Base-by-base conservation (phyloP, 306 rosid genomes). In the Quercus dentata region DNA sequence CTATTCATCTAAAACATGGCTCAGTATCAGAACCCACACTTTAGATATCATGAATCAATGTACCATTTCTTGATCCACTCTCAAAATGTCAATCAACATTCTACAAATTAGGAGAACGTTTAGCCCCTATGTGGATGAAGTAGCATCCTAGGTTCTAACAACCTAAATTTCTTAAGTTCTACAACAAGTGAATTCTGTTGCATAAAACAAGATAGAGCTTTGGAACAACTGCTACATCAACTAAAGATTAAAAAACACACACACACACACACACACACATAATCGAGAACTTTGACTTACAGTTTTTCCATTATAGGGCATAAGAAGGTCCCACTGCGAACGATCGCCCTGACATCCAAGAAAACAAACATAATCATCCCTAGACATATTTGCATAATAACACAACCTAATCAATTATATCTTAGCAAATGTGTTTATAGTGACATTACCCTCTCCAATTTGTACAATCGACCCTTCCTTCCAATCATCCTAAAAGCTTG, bases 361-460 rank as follows among this genome's bases (percentile, higher is more conserved):
- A 56, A 63, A n/a, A 67, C 78, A 85, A 64, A 83, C 58, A 51
- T 10, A 54, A 54, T 65, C 79, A 73, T 20, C 17, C 35, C 11
- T 19, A 69, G 20, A 59, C 4, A 74, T 6, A n/a, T 33, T 20
- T 11, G 13, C 44, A 63, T 62, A 13, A 18, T 1, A 68, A 58
- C 57, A 62, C 74, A 18, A 71, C 18, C 76, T 13, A 13, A 31
- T 38, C 49, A 56, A 76, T 59, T 14, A 41, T 4, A 78, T n/a
- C 74, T 11, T 67, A 55, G 58, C 55, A 74, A 25, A 80, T 33
- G 72, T 6, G 46, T 68, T 38, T 65, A 74, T 56, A 54, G 71
- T 46, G 69, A 77, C 82, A 77, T 80, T 91, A 96, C 99, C 98
- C 83, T 85, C 12, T 91, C 97, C 89, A 93, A 33, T 85, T 46